phyloP scores from a whole-genome alignment of 805 yeast species.

The Kodamaea sagamina region DNA sequence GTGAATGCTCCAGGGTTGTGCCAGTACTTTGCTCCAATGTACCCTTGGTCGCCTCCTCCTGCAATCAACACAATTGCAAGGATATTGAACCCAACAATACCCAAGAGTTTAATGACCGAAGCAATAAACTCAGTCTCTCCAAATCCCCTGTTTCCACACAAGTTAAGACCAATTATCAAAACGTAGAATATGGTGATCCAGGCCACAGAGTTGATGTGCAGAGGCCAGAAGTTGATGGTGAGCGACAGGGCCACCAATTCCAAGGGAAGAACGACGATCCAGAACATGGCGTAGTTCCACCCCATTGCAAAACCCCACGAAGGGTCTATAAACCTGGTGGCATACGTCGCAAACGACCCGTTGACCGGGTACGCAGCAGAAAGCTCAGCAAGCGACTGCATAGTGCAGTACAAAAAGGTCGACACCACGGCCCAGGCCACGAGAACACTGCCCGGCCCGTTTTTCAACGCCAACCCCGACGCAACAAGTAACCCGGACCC shows the following conservation, averaged over 20 bases:
- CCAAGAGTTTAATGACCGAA: conserved; percentile 38
- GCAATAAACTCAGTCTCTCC: conserved; percentile 41
- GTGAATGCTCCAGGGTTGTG: conserved; percentile 39
- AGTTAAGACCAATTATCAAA: conserved; percentile 35
- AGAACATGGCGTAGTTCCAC: conserved; percentile 46
- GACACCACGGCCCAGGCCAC: conserved; percentile 46
- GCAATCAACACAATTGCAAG: conserved; percentile 41
- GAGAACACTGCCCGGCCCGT: conserved; percentile 35
- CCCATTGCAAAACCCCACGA: conserved; percentile 50
- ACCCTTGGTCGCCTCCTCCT: conserved; percentile 42
- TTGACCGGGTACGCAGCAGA: conserved; percentile 41
- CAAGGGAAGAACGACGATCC: conserved; percentile 46
- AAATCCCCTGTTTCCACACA: conserved; percentile 38
- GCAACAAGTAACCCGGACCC: conserved; percentile 46
- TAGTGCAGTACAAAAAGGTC: conserved; percentile 41
- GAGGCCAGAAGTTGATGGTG: conserved; percentile 43
- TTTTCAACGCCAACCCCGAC: conserved; percentile 37
- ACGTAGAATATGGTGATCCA: conserved; percentile 45
- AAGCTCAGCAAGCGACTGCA: conserved; percentile 45
- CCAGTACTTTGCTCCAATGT: conserved; percentile 41
- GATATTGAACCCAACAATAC: conserved; percentile 43
- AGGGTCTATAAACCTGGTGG: conserved; percentile 43
- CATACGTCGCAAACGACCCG: conserved; percentile 45
- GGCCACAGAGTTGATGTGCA: conserved; percentile 40
- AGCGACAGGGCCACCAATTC: conserved; percentile 46